These are phyloP conservation scores for Fusarium kyushuense DNA, from an alignment of 2,329 filamentous ascomycete species.

Conservation along the genomic window DNA sequence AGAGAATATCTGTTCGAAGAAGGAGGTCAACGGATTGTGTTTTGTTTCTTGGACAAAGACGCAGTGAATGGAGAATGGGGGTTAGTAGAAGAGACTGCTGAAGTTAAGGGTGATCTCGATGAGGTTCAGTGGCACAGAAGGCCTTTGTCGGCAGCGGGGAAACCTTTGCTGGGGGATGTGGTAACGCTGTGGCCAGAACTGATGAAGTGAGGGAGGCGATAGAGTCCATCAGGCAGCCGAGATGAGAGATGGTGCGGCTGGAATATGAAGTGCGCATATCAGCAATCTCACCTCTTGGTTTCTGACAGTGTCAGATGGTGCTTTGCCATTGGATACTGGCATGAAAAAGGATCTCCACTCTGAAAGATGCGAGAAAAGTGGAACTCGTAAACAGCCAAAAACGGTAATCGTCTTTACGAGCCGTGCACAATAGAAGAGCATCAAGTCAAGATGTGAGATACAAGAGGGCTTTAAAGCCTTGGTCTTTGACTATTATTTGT, in stretches of 20 bases:
- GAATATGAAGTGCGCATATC: not conserved
- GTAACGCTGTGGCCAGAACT: constrained; percentile 19
- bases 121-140: constrained; percentile 33
- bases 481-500: too few species aligned
- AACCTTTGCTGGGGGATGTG: constrained; percentile 32
- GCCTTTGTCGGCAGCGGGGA: constrained; percentile 31
- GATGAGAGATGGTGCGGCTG: not conserved
- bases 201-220: not conserved
- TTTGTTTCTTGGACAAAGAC: constrained; percentile 49
- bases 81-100: constrained; percentile 35
- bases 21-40: constrained; percentile 49
- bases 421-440: constrained; percentile 1
- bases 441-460: not conserved
- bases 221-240: not conserved
- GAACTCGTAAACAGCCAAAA: constrained; percentile 33
- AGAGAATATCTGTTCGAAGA: constrained; percentile 54
- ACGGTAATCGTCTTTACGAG: constrained; percentile 32
- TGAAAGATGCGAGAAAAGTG: constrained; percentile 5
- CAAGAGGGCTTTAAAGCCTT: not conserved
- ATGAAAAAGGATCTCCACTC: not conserved
- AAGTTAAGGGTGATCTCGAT: constrained; percentile 25
- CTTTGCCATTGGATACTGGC: not conserved
- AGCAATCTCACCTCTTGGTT: not conserved
- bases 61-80: constrained; percentile 28
- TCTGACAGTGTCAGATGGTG: not conserved